Percentiles rank a stretch among this genome's conserved stretches.
Conservation (phyloP, 345 rosid species). For the Salix suchowensis region DNA sequence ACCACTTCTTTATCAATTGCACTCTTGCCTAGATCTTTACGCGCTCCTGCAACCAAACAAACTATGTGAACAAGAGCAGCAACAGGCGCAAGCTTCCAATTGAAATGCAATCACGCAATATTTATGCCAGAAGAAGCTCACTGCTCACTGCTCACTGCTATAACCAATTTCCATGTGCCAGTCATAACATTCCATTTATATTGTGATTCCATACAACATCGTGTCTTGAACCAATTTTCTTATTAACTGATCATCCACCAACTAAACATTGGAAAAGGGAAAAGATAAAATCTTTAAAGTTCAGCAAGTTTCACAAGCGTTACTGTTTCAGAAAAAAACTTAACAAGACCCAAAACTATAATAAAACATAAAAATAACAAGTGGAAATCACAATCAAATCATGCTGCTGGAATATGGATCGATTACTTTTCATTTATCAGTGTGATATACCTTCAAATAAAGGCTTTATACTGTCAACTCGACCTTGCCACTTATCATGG, state of each 20-base stretch:
- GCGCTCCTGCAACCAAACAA: conserved; percentile 50
- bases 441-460: conserved; percentile 67
- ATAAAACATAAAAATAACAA: not conserved
- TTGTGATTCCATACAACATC: not conserved
- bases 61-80: not conserved
- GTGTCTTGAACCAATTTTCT: not conserved
- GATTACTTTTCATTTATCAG: not conserved
- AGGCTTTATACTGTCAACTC: conserved; percentile 74
- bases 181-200: not conserved
- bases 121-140: not conserved
- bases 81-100: not conserved
- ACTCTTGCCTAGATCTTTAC: conserved; percentile 54
- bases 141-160: not conserved
- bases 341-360: not conserved
- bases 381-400: not conserved
- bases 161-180: not conserved
- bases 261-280: not conserved
- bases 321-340: not conserved
- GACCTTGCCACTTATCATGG: conserved; percentile 71
- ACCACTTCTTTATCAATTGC: conserved; percentile 75
- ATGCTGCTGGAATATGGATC: not conserved
- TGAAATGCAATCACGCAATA: not conserved
- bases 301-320: not conserved
- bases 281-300: not conserved
- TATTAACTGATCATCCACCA: not conserved